phyloP scores from a whole-genome alignment of 2,329 filamentous ascomycete genomes.

The Metarhizium humberi region DNA sequence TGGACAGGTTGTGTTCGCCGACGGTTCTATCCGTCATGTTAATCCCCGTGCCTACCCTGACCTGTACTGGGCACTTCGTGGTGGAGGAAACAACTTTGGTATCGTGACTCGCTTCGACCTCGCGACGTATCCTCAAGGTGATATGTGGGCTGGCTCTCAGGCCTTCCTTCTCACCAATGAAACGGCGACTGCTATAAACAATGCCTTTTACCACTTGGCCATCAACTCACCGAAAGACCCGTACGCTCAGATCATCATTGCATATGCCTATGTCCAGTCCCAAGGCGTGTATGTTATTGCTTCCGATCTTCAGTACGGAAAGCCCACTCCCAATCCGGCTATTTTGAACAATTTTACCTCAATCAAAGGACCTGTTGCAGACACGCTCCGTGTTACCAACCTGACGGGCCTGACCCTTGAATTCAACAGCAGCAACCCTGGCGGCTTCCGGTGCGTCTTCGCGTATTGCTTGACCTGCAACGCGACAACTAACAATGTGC shows the following conservation, averaged over 20 bases:
- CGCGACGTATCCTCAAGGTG: conserved; percentile 23
- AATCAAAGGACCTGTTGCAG: conserved; percentile 4
- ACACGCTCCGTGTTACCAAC: conserved; percentile 11
- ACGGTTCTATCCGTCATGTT: conserved; percentile 33
- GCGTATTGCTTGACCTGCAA: no score
- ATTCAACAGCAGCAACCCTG: conserved; percentile 13
- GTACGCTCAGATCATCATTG: conserved; percentile 13
- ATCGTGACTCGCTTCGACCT: conserved; percentile 42
- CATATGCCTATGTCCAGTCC: conserved; percentile 13
- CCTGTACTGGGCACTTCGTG: conserved; percentile 48
- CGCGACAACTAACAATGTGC: no score
- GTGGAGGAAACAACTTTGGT: conserved; percentile 48
- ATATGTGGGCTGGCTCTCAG: conserved; percentile 27
- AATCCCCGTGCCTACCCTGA: conserved; percentile 32
- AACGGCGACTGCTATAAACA: conserved; percentile 11
- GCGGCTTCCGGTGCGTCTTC: conserved; percentile 12
- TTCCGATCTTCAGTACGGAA: conserved; percentile 11
- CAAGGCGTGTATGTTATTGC: conserved; percentile 10
- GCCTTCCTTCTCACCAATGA: conserved; percentile 10
- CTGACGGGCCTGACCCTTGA: conserved; percentile 12
- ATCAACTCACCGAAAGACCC: conserved; percentile 12
- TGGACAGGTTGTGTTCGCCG: conserved; percentile 30
- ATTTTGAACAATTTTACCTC: conserved; percentile 13
- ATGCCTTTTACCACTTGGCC: conserved; percentile 13
- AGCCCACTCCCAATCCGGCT: conserved; percentile 9